Conservation (phyloP, 192 early-diverging fungal species). For the Entrophospora sp. region DNA sequence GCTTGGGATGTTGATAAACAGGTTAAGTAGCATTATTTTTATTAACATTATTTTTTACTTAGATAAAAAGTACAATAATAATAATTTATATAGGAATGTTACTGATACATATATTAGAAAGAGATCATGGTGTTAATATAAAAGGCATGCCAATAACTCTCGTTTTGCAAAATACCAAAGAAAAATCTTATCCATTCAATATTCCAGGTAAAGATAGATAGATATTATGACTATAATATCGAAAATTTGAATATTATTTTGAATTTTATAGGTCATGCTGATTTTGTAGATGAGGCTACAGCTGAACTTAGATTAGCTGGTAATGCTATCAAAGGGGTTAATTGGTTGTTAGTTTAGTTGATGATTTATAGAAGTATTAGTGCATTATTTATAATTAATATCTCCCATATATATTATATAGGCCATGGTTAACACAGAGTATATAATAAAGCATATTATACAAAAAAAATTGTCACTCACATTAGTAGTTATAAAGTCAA, state of each 20-base stretch:
- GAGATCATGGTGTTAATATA: slow-evolving; percentile 80
- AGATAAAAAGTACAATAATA: no score
- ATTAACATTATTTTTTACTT: no score
- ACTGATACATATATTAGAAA: slow-evolving; percentile 92
- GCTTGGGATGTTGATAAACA: slow-evolving; percentile 23
- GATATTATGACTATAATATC: no score
- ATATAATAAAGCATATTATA: slow-evolving; percentile 73
- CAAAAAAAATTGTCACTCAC: slow-evolving; percentile 70
- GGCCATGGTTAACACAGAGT: slow-evolving; percentile 89
- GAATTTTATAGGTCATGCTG: slow-evolving; percentile 75
- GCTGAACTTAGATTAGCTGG: slow-evolving; percentile 81
- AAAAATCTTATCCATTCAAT: slow-evolving; percentile 85
- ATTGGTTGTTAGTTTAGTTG: not conserved
- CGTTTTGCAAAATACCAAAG: slow-evolving; percentile 77
- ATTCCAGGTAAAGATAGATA: slow-evolving; percentile 80
- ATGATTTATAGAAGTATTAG: no score
- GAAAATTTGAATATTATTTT: not conserved
- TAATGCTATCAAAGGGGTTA: slow-evolving; percentile 86
- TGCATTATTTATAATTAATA: no score
- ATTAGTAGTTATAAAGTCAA: slow-evolving; percentile 93
- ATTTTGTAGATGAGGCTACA: slow-evolving; percentile 90
- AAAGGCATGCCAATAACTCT: slow-evolving; percentile 92
- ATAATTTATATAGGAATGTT: slow-evolving; percentile 60
- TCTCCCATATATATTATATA: not conserved
- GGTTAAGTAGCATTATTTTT: not conserved